These are phyloP conservation scores for Wickerhamia fluorescens DNA, from an alignment of 805 yeast genomes.

Conservation along the genomic window DNA sequence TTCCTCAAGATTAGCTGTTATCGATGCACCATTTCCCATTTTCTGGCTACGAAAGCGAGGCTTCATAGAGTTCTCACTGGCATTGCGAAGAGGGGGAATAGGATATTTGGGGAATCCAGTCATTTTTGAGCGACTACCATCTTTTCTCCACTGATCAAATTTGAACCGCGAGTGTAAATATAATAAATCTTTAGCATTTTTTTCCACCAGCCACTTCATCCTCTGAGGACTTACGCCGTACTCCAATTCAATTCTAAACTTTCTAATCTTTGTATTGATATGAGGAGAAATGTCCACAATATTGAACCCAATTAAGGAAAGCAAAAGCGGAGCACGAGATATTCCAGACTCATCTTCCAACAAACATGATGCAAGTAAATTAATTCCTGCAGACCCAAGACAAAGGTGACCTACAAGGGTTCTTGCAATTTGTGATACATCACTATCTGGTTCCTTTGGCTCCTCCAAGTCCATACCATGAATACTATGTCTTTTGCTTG, in stretches of 20 bases:
- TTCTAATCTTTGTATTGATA: conserved; percentile 33
- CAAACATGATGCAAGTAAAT: conserved; percentile 68
- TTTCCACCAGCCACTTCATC: conserved; percentile 72
- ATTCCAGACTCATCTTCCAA: conserved; percentile 69
- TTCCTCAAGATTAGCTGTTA: not conserved
- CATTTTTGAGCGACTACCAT: conserved; percentile 24
- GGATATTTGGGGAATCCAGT: conserved; percentile 41
- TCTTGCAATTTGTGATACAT: conserved; percentile 33
- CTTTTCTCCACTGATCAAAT: conserved; percentile 33
- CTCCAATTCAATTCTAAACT: conserved; percentile 67
- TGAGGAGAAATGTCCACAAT: conserved; percentile 45
- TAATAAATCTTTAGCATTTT: conserved; percentile 65
- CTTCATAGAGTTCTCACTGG: conserved; percentile 1
- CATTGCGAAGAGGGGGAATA: conserved; percentile 28
- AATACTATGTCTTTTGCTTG: conserved; percentile 11
- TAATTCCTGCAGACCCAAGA: conserved; percentile 67
- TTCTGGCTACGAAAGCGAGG: not conserved
- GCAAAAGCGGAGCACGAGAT: conserved; percentile 74
- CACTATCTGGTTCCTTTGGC: too few relatives aligned
- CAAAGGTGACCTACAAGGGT: conserved; percentile 37
- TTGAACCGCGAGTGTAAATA: conserved; percentile 64
- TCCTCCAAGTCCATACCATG: conserved; percentile 10
- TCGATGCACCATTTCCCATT: not conserved
- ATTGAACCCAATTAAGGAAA: conserved; percentile 64
- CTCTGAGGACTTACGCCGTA: conserved; percentile 82